Percentiles rank a stretch among this genome's conserved stretches.
phyloP scores from a whole-genome alignment of 495 filamentous ascomycete species.

The Podospora pseudocomata region DNA sequence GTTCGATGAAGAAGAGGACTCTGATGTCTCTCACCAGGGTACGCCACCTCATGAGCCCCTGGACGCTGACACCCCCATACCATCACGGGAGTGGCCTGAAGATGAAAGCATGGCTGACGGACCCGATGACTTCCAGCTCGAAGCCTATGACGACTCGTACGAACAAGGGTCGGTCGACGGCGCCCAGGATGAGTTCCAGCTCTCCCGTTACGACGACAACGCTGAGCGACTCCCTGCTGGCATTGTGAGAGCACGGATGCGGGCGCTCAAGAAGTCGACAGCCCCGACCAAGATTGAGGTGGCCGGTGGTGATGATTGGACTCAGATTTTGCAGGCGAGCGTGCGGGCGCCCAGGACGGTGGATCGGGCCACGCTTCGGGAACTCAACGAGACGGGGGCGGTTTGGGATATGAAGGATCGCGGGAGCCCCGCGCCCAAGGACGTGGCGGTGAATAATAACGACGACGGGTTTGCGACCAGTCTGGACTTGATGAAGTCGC shows the following conservation, averaged over 20 bases:
- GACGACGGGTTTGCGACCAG: slow-evolving; percentile 66
- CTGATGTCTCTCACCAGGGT: slow-evolving; percentile 55
- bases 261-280: slow-evolving; percentile 52
- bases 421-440: slow-evolving; percentile 32
- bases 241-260: slow-evolving; percentile 53
- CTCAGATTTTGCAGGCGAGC: slow-evolving; percentile 83
- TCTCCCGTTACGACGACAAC: slow-evolving; percentile 32
- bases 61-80: slow-evolving; percentile 69
- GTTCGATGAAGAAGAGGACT: slow-evolving; percentile 46
- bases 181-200: slow-evolving; percentile 47
- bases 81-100: slow-evolving; percentile 53
- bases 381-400: slow-evolving; percentile 43
- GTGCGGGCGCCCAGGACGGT: slow-evolving; percentile 81
- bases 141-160: slow-evolving; percentile 29
- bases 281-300: slow-evolving; percentile 60
- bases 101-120: slow-evolving; percentile 62
- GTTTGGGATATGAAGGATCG: slow-evolving; percentile 36
- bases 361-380: slow-evolving; percentile 59
- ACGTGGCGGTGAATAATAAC: slow-evolving; percentile 39
- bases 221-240: slow-evolving; percentile 47
- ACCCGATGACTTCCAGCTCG: slow-evolving; percentile 53
- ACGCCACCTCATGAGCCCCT: slow-evolving; percentile 88
- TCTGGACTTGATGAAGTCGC: slow-evolving; percentile 88
- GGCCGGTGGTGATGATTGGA: slow-evolving; percentile 68
- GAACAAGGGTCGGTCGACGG: slow-evolving; percentile 27